phyloP scores from a whole-genome alignment of 257 asterid genomes.

The Solanum clarkiae region DNA sequence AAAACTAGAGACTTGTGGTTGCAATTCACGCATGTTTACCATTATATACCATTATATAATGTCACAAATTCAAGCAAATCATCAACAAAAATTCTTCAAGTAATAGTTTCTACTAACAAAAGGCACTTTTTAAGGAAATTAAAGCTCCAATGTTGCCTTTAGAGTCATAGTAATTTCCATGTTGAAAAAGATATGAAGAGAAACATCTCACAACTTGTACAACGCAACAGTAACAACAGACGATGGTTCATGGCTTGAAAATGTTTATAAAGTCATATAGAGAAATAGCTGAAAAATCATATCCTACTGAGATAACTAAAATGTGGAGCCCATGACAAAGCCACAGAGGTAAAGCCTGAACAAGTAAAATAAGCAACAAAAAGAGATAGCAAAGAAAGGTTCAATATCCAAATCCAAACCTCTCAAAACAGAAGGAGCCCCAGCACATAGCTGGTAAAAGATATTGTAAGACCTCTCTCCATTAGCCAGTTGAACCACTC shows the following conservation, averaged over 20 bases:
- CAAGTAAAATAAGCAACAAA: neutral
- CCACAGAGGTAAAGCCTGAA: neutral
- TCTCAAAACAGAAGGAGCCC: constrained; percentile 67
- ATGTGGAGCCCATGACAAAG: neutral
- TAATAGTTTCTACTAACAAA: neutral
- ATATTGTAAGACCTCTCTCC: constrained; percentile 90
- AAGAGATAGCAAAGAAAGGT: neutral
- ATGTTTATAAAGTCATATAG: neutral
- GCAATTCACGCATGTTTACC: neutral
- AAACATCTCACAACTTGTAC: neutral
- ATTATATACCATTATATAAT: neutral
- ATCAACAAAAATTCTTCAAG: neutral
- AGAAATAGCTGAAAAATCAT: neutral
- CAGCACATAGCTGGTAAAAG: constrained; percentile 92
- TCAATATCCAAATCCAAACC: constrained; percentile 18
- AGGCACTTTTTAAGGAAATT: neutral
- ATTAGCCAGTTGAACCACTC: constrained; percentile 69
- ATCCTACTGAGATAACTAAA: neutral
- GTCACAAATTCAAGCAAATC: neutral
- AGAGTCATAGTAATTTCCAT: neutral
- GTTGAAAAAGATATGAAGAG: neutral
- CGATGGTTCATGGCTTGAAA: neutral
- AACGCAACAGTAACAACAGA: neutral
- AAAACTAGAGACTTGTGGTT: neutral
- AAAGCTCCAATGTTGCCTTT: neutral